Evolutionary conservation across 306 rosid genomes (phyloP).

Genomic region (Rosa rugosa): DNA sequence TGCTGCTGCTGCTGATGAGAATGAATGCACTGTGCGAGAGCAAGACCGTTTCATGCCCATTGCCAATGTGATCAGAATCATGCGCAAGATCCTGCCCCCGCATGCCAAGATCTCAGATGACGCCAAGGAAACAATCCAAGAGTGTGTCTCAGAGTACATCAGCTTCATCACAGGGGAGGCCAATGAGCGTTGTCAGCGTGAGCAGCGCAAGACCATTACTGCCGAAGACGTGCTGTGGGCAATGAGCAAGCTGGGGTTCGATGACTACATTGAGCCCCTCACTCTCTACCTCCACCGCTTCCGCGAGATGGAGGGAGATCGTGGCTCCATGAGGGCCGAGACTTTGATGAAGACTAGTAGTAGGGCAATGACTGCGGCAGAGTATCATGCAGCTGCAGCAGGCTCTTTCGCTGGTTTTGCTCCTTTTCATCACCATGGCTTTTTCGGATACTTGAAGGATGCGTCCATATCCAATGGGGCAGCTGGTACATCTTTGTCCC

Average conservation of each 20-base stretch:
- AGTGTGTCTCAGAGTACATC: slow-evolving; percentile 80
- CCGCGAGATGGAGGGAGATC: slow-evolving; percentile 75
- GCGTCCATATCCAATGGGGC: slow-evolving; percentile 13
- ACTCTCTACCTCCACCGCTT: slow-evolving; percentile 70
- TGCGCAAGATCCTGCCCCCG: slow-evolving; percentile 79
- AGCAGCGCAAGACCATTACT: slow-evolving; percentile 82
- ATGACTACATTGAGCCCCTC: slow-evolving; percentile 76
- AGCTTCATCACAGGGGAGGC: slow-evolving; percentile 93
- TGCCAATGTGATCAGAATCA: slow-evolving; percentile 83
- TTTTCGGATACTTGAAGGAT: slow-evolving; percentile 36
- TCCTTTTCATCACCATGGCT: slow-evolving; percentile 44
- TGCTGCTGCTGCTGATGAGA: slow-evolving; percentile 28
- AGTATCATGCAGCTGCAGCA: slow-evolving; percentile 4
- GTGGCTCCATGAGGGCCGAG: slow-evolving; percentile 32
- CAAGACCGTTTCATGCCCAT: slow-evolving; percentile 96
- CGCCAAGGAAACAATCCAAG: slow-evolving; percentile 85
- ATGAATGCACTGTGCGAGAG: slow-evolving; percentile 72
- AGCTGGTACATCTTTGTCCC: slow-evolving; percentile 20
- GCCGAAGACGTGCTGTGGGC: slow-evolving; percentile 94
- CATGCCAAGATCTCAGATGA: slow-evolving; percentile 81
- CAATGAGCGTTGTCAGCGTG: slow-evolving; percentile 80
- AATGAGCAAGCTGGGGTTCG: slow-evolving; percentile 83
- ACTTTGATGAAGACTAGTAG: neutral
- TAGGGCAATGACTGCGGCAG: slow-evolving; percentile 2
- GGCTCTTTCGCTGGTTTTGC: slow-evolving; percentile 39